Evolutionary conservation across 2,329 filamentous ascomycete species (phyloP).

Genomic region (Fusarium pseudonygamai): DNA sequence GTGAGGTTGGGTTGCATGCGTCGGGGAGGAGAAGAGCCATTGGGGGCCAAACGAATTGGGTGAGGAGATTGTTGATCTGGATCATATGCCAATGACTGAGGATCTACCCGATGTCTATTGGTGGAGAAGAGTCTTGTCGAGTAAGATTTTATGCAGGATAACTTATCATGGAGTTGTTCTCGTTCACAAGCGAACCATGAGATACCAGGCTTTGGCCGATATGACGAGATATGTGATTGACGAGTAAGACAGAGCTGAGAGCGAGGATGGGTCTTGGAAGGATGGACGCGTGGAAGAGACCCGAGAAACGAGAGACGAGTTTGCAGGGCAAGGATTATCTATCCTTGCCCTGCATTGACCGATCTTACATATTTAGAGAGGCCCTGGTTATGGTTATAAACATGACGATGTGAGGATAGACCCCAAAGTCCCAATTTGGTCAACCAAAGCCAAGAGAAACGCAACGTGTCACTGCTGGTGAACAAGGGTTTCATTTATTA

Average conservation of each 20-base stretch:
- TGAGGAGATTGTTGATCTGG: conserved; percentile 5
- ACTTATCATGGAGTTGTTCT: not conserved
- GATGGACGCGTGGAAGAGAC: not conserved
- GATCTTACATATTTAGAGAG: conserved; percentile 12
- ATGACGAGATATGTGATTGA: not conserved
- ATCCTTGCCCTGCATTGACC: conserved; percentile 10
- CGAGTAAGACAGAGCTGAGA: conserved; percentile 3
- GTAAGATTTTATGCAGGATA: not conserved
- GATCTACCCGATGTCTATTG: not conserved
- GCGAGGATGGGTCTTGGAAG: not conserved
- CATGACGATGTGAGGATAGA: not conserved
- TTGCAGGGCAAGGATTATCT: not conserved
- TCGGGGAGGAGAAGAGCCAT: not conserved
- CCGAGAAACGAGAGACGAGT: not conserved
- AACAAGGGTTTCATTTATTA: not conserved
- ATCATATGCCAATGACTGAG: not conserved
- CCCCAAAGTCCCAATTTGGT: not conserved
- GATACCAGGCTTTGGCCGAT: not conserved
- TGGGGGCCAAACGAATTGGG: conserved; percentile 12
- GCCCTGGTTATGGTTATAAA: not conserved
- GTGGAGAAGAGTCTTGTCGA: conserved; percentile 5
- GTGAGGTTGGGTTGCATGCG: not conserved
- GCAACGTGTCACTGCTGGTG: conserved; percentile 14
- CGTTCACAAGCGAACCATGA: not conserved
- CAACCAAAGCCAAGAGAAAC: not conserved